These are phyloP conservation scores for Flammula alnicola DNA, from an alignment of 1,284 basidiomycete genomes.

Conservation along the genomic window DNA sequence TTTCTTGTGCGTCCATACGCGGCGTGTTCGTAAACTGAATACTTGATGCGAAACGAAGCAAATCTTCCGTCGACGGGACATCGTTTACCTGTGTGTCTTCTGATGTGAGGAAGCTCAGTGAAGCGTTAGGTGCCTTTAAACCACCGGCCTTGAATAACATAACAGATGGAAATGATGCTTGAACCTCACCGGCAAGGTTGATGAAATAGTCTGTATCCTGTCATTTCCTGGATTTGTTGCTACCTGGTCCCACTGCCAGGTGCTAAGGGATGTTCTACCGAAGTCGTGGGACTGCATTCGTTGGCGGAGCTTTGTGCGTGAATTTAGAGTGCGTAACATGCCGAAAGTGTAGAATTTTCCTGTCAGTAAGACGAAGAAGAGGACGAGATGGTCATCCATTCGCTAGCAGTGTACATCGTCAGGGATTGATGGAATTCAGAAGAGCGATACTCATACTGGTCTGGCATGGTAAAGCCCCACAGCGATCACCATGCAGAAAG, in stretches of 20 bases:
- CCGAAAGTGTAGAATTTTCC: constrained; percentile 56
- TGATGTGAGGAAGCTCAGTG: too few relatives aligned
- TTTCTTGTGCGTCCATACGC: constrained; percentile 20
- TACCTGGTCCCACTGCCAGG: constrained; percentile 35
- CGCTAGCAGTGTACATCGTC: constrained; percentile 25
- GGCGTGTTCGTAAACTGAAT: constrained; percentile 19
- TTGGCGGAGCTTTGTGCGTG: constrained; percentile 43
- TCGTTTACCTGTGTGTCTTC: background rate
- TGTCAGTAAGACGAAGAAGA: constrained; percentile 53
- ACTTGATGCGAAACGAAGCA: constrained; percentile 10
- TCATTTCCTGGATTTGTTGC: constrained; percentile 1
- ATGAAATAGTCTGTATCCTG: constrained; percentile 4
- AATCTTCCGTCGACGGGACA: background rate
- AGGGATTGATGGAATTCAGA: background rate
- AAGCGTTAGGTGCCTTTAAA: too few relatives aligned
- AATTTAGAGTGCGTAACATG: constrained; percentile 51
- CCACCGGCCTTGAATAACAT: too few relatives aligned
- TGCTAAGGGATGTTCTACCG: constrained; percentile 42
- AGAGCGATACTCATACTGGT: constrained; percentile 38
- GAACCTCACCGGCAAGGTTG: constrained; percentile 5
- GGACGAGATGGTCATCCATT: constrained; percentile 43
- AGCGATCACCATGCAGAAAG: constrained; percentile 47
- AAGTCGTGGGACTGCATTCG: constrained; percentile 43
- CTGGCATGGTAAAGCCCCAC: constrained; percentile 44
- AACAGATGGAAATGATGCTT: too few relatives aligned